These are phyloP conservation scores for Tremella fuciformis DNA, from an alignment of 768 basidiomycete species.

Conservation along the genomic window DNA sequence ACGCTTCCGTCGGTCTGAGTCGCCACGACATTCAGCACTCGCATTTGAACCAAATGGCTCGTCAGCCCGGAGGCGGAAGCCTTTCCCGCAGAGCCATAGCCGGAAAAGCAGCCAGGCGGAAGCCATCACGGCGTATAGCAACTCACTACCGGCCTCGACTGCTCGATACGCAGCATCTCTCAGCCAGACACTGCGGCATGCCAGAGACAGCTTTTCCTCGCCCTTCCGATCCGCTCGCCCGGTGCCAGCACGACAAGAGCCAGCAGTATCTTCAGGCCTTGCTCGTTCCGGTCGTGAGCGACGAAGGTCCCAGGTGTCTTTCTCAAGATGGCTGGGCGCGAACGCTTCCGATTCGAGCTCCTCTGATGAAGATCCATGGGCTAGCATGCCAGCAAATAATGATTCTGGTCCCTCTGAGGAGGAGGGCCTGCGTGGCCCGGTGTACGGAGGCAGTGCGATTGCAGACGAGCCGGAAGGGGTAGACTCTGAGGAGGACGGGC, in stretches of 20 bases:
- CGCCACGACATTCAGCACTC: not conserved
- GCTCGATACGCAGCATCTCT: not conserved
- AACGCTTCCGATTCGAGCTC: not conserved
- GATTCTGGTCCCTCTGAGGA: conserved; percentile 3
- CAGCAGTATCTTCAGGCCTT: not conserved
- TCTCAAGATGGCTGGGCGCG: not conserved
- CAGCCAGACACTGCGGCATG: not conserved
- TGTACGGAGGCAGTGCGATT: conserved; percentile 1
- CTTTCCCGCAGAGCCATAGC: not conserved
- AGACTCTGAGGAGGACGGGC: conserved; percentile 3
- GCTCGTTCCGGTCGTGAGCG: not conserved
- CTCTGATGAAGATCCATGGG: not conserved
- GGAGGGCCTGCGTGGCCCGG: not conserved
- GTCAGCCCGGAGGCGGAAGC: not conserved
- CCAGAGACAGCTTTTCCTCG: not conserved
- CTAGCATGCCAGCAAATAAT: not conserved
- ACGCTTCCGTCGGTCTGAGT: conserved; percentile 12
- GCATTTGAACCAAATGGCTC: not conserved
- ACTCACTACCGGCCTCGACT: not conserved
- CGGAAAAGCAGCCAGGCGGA: conserved; percentile 1
- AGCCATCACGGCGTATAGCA: not conserved
- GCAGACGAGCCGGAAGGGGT: conserved; percentile 5
- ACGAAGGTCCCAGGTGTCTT: not conserved
- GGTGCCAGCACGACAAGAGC: not conserved
- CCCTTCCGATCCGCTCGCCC: not conserved